Percentiles rank a stretch among this genome's conserved stretches.
These are phyloP conservation scores for Cryptococcus jaspeensis DNA, from an alignment of 1,284 basidiomycete genomes.

Conservation along the genomic window DNA sequence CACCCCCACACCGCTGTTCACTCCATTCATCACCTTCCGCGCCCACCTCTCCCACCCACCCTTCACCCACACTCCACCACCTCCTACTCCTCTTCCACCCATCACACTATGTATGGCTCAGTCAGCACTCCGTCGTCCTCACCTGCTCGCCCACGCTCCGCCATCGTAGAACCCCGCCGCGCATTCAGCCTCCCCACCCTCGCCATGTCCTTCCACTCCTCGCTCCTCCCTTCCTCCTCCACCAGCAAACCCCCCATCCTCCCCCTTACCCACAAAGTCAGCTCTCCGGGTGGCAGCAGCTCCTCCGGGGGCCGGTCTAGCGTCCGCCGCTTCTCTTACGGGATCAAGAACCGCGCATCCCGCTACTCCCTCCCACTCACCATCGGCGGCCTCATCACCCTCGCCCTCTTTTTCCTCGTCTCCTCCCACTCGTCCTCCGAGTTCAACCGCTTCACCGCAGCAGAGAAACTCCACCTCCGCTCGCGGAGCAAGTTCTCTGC, in stretches of 20 bases:
- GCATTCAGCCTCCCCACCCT: too few species aligned
- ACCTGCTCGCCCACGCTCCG: too few species aligned
- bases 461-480: slow-evolving; percentile 11
- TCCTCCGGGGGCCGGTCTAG: slow-evolving; percentile 11
- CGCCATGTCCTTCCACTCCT: too few species aligned
- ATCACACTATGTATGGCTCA: too few species aligned
- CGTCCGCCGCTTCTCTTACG: slow-evolving; percentile 30
- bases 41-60: too few species aligned
- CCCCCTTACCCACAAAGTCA: not conserved
- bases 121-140: too few species aligned
- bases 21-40: too few species aligned
- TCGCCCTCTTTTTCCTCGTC: slow-evolving; percentile 22
- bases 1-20: too few species aligned
- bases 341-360: slow-evolving; percentile 24
- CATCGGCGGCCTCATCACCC: slow-evolving; percentile 21
- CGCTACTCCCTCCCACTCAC: slow-evolving; percentile 23
- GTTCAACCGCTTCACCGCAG: slow-evolving; percentile 7
- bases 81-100: too few species aligned
- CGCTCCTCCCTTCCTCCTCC: not conserved
- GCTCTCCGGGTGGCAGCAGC: not conserved
- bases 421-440: slow-evolving; percentile 8
- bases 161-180: too few species aligned
- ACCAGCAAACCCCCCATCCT: slow-evolving; percentile 4
- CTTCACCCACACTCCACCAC: too few species aligned
- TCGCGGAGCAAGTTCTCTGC: slow-evolving; percentile 10